Evolutionary conservation across 352 stramenopile genomes (phyloP).

Genomic region (Hyaloperonospora brassicae): DNA sequence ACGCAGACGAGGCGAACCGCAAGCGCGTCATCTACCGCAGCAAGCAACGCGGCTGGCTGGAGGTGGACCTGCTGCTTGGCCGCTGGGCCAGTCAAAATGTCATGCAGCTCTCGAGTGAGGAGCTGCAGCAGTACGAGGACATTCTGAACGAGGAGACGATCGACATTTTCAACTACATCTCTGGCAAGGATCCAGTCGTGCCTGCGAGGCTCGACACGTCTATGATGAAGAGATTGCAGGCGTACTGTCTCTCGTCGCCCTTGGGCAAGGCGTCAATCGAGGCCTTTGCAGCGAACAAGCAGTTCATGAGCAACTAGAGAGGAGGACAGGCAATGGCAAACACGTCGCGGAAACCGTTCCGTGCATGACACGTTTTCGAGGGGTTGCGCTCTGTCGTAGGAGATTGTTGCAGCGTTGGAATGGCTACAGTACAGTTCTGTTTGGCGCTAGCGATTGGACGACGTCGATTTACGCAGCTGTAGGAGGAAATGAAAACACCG

Average conservation of each 20-base stretch:
- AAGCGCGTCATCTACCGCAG: constrained; percentile 93
- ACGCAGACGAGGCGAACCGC: constrained; percentile 56
- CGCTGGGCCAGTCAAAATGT: constrained; percentile 92
- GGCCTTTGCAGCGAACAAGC: constrained; percentile 67
- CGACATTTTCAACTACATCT: constrained; percentile 97
- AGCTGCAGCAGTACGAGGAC: constrained; percentile 91
- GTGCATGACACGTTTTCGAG: too few relatives aligned
- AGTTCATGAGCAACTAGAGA: constrained; percentile 86
- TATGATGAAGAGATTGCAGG: constrained; percentile 88
- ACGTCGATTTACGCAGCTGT: constrained; percentile 49
- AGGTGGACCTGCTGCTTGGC: constrained; percentile 93
- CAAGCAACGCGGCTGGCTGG: constrained; percentile 93
- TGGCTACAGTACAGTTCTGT: neutral
- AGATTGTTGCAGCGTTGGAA: neutral
- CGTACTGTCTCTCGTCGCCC: constrained; percentile 84
- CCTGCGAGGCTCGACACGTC: constrained; percentile 75
- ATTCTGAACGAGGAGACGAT: constrained; percentile 97
- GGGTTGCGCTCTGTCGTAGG: neutral
- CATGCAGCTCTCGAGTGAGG: constrained; percentile 55
- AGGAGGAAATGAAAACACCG: too few relatives aligned
- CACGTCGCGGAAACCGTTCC: neutral
- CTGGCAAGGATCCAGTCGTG: constrained; percentile 75
- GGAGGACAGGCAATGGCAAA: too few relatives aligned
- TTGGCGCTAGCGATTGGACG: constrained; percentile 4
- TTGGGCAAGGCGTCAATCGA: constrained; percentile 85